A percentile compares a stretch with the other conserved stretches of the same genome.
phyloP scores from a whole-genome alignment of 1,139 yeast species.

The Candida gigantensis region DNA sequence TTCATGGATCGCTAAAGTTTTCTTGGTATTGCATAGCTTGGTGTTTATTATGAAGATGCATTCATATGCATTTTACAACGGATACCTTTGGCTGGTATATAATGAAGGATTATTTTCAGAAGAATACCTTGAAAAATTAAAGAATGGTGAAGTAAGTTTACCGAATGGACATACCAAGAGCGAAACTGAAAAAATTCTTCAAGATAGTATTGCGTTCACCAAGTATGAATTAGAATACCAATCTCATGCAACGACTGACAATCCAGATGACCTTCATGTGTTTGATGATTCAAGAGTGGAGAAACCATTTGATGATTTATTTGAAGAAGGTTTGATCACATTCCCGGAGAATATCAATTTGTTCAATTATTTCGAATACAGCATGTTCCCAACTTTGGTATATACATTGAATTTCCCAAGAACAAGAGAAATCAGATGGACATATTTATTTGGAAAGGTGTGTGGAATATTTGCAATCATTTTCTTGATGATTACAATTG shows the following conservation, averaged over 20 bases:
- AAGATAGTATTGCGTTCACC: conserved; percentile 60
- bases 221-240: conserved; percentile 61
- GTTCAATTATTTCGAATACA: conserved; percentile 65
- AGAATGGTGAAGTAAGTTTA: conserved; percentile 15
- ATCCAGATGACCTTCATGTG: conserved; percentile 12
- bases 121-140: conserved; percentile 26
- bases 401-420: conserved; percentile 81
- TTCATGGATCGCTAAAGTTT: conserved; percentile 90
- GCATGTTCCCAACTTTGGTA: conserved; percentile 92
- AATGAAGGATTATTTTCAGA: conserved; percentile 58
- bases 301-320: conserved; percentile 21
- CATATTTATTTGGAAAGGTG: conserved; percentile 67
- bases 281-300: conserved; percentile 15
- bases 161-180: conserved; percentile 28
- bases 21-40: conserved; percentile 75
- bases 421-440: conserved; percentile 66
- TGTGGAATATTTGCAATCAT: conserved; percentile 87
- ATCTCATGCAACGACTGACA: conserved; percentile 25
- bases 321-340: conserved; percentile 24
- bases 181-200: conserved; percentile 28
- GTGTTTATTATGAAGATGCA: conserved; percentile 93
- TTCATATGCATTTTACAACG: conserved; percentile 85
- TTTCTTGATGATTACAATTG: conserved; percentile 75
- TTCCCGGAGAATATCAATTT: conserved; percentile 78
- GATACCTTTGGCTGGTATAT: conserved; percentile 71